Evolutionary conservation across 371 early-diverging fungal genomes (phyloP).

Genomic region (Apophysomyces elegans): DNA sequence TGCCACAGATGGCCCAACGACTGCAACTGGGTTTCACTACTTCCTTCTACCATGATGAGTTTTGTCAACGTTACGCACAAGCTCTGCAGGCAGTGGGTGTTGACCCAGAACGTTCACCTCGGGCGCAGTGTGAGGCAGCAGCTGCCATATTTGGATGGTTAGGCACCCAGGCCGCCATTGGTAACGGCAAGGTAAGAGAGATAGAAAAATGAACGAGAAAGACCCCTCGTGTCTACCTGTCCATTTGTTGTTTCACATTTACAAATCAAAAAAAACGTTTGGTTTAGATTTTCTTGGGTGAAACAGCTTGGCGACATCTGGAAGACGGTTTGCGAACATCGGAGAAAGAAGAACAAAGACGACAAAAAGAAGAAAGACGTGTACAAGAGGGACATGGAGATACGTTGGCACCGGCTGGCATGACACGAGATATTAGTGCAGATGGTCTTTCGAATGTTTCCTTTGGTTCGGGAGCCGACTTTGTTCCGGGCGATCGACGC

Average conservation of each 20-base stretch:
- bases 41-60: constrained; percentile 60
- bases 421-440: constrained; percentile 31
- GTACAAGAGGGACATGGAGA: constrained; percentile 25
- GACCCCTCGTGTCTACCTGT: too few species aligned
- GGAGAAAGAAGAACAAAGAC: constrained; percentile 39
- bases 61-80: constrained; percentile 68
- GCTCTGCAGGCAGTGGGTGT: constrained; percentile 50
- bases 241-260: too few species aligned
- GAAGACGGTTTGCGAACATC: constrained; percentile 58
- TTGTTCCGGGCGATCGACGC: constrained; percentile 15
- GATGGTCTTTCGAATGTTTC: constrained; percentile 40
- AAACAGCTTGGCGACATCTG: constrained; percentile 67
- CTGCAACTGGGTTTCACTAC: constrained; percentile 61
- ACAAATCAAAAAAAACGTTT: too few species aligned
- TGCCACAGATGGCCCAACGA: constrained; percentile 60
- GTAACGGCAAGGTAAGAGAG: constrained; percentile 57
- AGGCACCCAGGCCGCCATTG: constrained; percentile 68
- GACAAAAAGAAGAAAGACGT: constrained; percentile 29
- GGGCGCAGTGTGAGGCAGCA: constrained; percentile 63
- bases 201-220: background rate
- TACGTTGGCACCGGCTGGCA: constrained; percentile 3
- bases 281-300: constrained; percentile 68
- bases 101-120: constrained; percentile 32
- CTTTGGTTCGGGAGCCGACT: constrained; percentile 39
- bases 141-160: constrained; percentile 70